These are phyloP conservation scores for Leishmania amazonensis DNA, from an alignment of 208 protist genomes.

Conservation along the genomic window DNA sequence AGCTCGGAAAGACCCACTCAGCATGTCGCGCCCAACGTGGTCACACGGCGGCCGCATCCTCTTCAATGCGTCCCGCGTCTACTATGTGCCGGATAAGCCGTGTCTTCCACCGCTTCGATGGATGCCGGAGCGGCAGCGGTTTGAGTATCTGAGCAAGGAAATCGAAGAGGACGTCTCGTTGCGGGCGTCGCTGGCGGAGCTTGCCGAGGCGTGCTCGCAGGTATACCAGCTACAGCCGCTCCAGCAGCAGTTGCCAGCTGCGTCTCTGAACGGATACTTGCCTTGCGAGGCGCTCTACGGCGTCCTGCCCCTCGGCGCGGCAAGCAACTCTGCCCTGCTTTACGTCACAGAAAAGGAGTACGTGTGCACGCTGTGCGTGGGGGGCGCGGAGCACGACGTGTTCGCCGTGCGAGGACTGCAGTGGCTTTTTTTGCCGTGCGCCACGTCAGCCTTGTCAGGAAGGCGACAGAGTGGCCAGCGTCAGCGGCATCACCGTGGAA, in stretches of 20 bases:
- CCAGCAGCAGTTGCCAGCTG: slow-evolving; percentile 14
- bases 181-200: slow-evolving; percentile 20
- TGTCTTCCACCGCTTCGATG: slow-evolving; percentile 43
- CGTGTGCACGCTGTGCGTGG: slow-evolving; percentile 32
- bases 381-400: slow-evolving; percentile 37
- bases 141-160: slow-evolving; percentile 32
- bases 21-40: slow-evolving; percentile 20
- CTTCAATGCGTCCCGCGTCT: slow-evolving; percentile 30
- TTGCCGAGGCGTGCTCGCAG: slow-evolving; percentile 22
- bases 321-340: slow-evolving; percentile 53
- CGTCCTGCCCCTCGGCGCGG: slow-evolving; percentile 52
- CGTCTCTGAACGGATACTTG: slow-evolving; percentile 24
- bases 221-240: slow-evolving; percentile 17
- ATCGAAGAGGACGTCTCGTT: slow-evolving; percentile 44
- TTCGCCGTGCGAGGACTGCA: slow-evolving; percentile 52
- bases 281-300: slow-evolving; percentile 73
- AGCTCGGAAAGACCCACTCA: background rate
- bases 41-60: slow-evolving; percentile 27
- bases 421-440: slow-evolving; percentile 57
- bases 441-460: slow-evolving; percentile 7
- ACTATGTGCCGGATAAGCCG: slow-evolving; percentile 38
- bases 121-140: slow-evolving; percentile 44
- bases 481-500: background rate
- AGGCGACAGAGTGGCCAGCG: background rate
- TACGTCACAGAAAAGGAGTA: slow-evolving; percentile 55